Percentiles rank a stretch among this genome's conserved stretches.
phyloP scores from a whole-genome alignment of 164 flowering plant genomes.

The Dillenia suffruticosa region DNA sequence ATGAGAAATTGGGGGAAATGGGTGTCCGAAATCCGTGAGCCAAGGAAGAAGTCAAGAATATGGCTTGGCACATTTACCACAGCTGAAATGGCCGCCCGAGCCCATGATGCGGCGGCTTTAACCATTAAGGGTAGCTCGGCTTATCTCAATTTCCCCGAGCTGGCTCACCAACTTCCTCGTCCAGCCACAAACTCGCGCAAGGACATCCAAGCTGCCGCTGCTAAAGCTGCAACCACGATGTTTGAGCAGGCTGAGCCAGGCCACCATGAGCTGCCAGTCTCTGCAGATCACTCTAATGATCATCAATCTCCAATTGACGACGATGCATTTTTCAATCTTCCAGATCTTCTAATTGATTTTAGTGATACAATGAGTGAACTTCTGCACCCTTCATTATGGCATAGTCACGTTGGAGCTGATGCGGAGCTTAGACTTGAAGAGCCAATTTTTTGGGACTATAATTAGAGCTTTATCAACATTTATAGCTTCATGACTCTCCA shows the following conservation, averaged over 20 bases:
- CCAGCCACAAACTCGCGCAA: slow-evolving; percentile 41
- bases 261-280: slow-evolving; percentile 3
- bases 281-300: slow-evolving; percentile 8
- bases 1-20: slow-evolving; percentile 63
- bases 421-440: slow-evolving; percentile 25
- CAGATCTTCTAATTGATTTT: slow-evolving; percentile 23
- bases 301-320: slow-evolving; percentile 3
- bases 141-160: slow-evolving; percentile 52
- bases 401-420: slow-evolving; percentile 5
- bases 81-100: slow-evolving; percentile 69
- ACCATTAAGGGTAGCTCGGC: slow-evolving; percentile 54
- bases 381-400: slow-evolving; percentile 7
- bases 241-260: slow-evolving; percentile 5
- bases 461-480: slow-evolving; percentile 5
- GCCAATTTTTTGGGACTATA: slow-evolving; percentile 20
- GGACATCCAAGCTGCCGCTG: slow-evolving; percentile 56
- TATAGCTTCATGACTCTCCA: neutral
- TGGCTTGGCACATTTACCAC: slow-evolving; percentile 65
- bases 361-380: slow-evolving; percentile 4
- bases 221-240: slow-evolving; percentile 34
- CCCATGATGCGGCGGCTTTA: slow-evolving; percentile 60
- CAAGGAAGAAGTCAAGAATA: slow-evolving; percentile 58
- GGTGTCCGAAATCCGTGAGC: slow-evolving; percentile 65
- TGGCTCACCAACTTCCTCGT: slow-evolving; percentile 41
- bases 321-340: slow-evolving; percentile 21